Evolutionary conservation across 805 yeast species (phyloP).

Genomic region (Cyberlindnera mississippiensis): DNA sequence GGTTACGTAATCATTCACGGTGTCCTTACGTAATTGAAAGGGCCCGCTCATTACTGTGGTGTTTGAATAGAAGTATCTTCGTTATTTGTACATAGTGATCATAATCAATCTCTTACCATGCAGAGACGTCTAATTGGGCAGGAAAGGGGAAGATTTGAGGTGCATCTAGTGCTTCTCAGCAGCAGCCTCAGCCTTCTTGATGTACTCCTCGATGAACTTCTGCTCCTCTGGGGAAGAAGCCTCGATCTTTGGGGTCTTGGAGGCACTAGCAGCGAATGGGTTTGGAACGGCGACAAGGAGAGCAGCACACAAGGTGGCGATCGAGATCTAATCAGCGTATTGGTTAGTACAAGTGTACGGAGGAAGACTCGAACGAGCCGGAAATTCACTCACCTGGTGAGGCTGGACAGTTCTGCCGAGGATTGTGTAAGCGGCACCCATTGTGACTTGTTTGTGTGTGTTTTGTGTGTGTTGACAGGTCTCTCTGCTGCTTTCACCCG

Average conservation of each 20-base stretch:
- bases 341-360: too few species aligned
- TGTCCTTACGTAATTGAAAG: too few species aligned
- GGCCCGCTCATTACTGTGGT: too few species aligned
- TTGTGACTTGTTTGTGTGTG: constrained; percentile 28
- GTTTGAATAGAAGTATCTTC: constrained; percentile 1
- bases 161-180: constrained; percentile 25
- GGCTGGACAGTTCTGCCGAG: constrained; percentile 83
- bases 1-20: not conserved
- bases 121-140: constrained; percentile 6
- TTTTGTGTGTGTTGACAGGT: not conserved
- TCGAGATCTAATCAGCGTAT: constrained; percentile 51
- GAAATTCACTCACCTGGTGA: constrained; percentile 66
- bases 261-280: constrained; percentile 42
- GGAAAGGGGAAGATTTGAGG: not conserved
- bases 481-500: not conserved
- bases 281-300: constrained; percentile 63
- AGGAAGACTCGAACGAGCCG: too few species aligned
- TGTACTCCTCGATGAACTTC: constrained; percentile 70
- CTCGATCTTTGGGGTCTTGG: constrained; percentile 58
- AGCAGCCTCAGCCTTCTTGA: constrained; percentile 42
- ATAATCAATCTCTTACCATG: constrained; percentile 8
- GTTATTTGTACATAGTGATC: constrained; percentile 11
- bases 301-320: constrained; percentile 75
- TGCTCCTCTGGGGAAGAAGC: constrained; percentile 88
- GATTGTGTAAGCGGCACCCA: constrained; percentile 84